Evolutionary conservation across 2,329 filamentous ascomycete genomes (phyloP), one percentile per base, ranked within the genome.

Genomic region (Paraconiothyrium brasiliense): DNA sequence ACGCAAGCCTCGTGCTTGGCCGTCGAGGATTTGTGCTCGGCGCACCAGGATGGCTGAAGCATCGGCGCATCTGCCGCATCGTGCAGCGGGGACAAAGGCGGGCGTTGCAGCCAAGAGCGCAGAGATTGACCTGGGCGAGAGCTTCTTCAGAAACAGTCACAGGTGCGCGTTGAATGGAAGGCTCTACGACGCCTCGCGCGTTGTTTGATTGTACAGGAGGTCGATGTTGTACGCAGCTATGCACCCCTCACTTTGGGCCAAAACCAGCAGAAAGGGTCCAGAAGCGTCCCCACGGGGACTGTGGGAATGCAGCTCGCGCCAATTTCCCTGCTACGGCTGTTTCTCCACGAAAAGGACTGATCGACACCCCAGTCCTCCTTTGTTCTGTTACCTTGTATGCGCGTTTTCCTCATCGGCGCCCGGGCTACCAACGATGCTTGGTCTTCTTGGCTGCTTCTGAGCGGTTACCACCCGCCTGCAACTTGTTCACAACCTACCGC

Each of bases 1-100:
- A 55, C 68, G 68, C 67, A 72, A 67, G 72, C 71, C 71, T 67
- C 54, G 59, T 48, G 51, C 72, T 74, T 74, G 72, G 74, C 71
- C 60, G 65, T 69, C 65, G 65, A 69, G 69, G 61, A 67, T 68
- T 66, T 66, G 60, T 30, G 59, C 67, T 73, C 60, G 68, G 70
- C 68, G 57, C 50, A 58, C 65, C 59, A 61, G 63, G 59, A 63
- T 62, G 57, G 54, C 58, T 66, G 63, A 71, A 67, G 69, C 64
- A 63, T 71, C 65, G 63, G 70, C 63, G 52, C 64, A 62, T 22
- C 63, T 60, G 61, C 50, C 51, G 58, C 57, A 51, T 35, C 52
- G 14, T 51, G 56, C 57, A 56, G 66, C 67, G 69, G 66, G 67
- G 66, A 70, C 64, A 68, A 62, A 57, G 37, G 62, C 69, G 67